phyloP scores from a whole-genome alignment of 2,329 filamentous ascomycete species.

The Talaromyces islandicus region DNA sequence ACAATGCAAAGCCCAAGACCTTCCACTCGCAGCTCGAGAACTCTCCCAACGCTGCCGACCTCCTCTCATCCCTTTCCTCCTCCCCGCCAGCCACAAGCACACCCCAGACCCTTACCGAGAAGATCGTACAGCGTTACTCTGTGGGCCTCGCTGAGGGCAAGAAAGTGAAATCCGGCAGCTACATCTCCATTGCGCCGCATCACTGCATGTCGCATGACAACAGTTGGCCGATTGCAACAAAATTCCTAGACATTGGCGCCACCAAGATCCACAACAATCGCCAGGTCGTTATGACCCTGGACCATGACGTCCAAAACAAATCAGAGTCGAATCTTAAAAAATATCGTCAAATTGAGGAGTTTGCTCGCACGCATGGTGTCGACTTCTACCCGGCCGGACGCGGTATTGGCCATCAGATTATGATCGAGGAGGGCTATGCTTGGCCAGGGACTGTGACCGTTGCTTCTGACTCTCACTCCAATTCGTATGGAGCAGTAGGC shows the following conservation, averaged over 20 bases:
- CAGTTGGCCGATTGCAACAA: slow-evolving; percentile 66
- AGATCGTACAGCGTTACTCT: slow-evolving; percentile 80
- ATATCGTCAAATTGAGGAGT: slow-evolving; percentile 73
- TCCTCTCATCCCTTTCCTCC: slow-evolving; percentile 50
- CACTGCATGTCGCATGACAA: slow-evolving; percentile 86
- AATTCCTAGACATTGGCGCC: slow-evolving; percentile 79
- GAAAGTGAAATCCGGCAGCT: slow-evolving; percentile 72
- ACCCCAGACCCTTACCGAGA: slow-evolving; percentile 82
- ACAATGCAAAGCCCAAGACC: background rate
- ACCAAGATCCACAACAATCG: slow-evolving; percentile 62
- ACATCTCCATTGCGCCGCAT: slow-evolving; percentile 67
- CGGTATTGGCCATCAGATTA: slow-evolving; percentile 77
- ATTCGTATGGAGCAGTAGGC: slow-evolving; percentile 77
- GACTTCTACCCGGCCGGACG: slow-evolving; percentile 70
- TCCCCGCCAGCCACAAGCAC: slow-evolving; percentile 48
- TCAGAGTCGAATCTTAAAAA: slow-evolving; percentile 73
- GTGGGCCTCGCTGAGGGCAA: slow-evolving; percentile 72
- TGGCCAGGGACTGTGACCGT: slow-evolving; percentile 84
- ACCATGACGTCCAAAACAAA: slow-evolving; percentile 86
- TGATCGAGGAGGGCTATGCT: slow-evolving; percentile 71
- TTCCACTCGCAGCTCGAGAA: background rate
- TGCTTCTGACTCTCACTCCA: slow-evolving; percentile 64
- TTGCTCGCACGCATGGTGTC: slow-evolving; percentile 71
- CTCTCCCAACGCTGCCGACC: background rate
- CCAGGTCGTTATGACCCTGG: slow-evolving; percentile 77